Base-by-base conservation (phyloP, 208 protist species). In the Acanthamoeba royreba region DNA sequence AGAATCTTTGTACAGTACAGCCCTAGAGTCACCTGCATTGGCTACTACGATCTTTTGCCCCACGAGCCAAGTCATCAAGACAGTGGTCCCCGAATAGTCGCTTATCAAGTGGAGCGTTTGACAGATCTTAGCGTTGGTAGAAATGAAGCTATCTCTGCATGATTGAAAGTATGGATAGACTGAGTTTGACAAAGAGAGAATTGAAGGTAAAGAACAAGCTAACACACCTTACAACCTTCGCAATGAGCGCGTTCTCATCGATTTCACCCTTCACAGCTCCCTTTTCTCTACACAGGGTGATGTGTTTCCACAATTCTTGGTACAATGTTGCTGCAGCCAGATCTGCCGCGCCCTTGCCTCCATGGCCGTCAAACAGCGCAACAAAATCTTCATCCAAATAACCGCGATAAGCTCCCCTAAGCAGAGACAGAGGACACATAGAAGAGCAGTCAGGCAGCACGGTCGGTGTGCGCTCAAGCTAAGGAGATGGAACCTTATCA, bases 71-170 rank as follows among this genome's bases (percentile, higher is more conserved):
- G 63, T 74, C 9, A 95, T 42, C 0, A 95, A 61, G 19, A 94
- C 95, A 0, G 95, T 96, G 0, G 95, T 94, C 43, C 95, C 95
- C 47, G 93, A 72, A 35, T 43, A 74, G 63, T 74, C 63, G 22
- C 63, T 35, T 11, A 74, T 74, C 63, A 74, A 42, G 63, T 74
- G 35, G n/a, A 74, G 28, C 4, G 63, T 74, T 35, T 74, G 63
- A 35, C 63, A 74, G 31, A 74, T 74, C 63, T 74, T 74, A 35
- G 13, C 42, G 8, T 74, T 74, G 63, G 63, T 74, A 15, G 63
- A 74, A 35, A 33, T 28, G 28, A 74, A 74, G 19, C 63, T 74
- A 25, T 74, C 63, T 35, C 63, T 74, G 33, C 28, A 0, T 17
- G 28, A 61, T n/a, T 9, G 52, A n/a, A 61, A 9, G 52, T 61